Evolutionary conservation across 805 yeast genomes (phyloP), one percentile per base, ranked within the genome.

Genomic region (Saccharomycopsis sp.): DNA sequence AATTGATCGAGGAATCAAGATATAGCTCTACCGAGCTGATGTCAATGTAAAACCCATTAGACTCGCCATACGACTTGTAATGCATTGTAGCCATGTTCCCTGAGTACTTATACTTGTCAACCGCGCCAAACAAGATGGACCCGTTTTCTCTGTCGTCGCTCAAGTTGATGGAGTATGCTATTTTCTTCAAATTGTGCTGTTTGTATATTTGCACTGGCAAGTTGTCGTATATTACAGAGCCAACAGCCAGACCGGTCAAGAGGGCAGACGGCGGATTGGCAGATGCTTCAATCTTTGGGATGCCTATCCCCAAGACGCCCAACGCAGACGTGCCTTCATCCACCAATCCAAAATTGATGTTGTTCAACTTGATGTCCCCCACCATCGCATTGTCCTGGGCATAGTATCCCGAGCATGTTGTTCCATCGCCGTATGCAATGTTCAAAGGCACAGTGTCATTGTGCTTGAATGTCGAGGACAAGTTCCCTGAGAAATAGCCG

Each of bases 281-380:
- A 0, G 88, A 79, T 2, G 73, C 64, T 58, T 87, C 94, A 41
- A 81, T 65, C 9, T 76, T 81, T 7, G 73, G 60, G 37, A 79
- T 64, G 7, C 92, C 89, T 45, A 83, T 75, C 18, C 88, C 87
- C 30, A 83, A 58, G 18, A 84, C 89, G 39, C 94, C 89, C 40
- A 70, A 59, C 8, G 74, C 56, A 3, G 88, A 74, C 46, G 75
- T 73, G 1, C 85, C 73, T 21, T 58, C 55, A 53, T 75, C 74
- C 3, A 82, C 89, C 18, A 86, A 74, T 2, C 94, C 96, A 57
- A 87, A 70, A 5, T 85, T 75, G 26, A 81, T 60, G 41, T 65
- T 61, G 0, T 62, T 45, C 8, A 83, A 61, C 2, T 64, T 58
- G 8, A 68, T 57, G 38, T 65, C 72, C 34, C 77, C 75, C 40